Evolutionary conservation across 1,284 basidiomycete genomes (phyloP), one percentile per base, ranked within the genome.

Genomic region (Ceratobasidium sp.): DNA sequence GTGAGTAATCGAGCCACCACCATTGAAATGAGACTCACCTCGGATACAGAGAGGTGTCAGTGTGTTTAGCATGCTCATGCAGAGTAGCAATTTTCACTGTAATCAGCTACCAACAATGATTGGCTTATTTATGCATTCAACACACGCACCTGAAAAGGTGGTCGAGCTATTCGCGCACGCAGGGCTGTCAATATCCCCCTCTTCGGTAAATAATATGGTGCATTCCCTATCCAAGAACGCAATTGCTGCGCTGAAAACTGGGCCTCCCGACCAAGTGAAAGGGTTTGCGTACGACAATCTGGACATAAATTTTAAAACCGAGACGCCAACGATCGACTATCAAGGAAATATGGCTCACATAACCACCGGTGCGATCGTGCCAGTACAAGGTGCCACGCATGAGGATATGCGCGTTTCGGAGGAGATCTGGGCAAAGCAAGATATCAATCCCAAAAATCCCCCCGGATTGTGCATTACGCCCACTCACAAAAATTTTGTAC

Each of bases 351-450:
- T 77, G 20, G 49, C 49, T n/a, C 63, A 65, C 33, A 77, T 77
- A 17, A 77, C 76, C 8, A 77, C 76, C 33, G 76, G 76, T 3
- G 31, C 60, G 20, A 42, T 67, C 15, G 5, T 71, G 6, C 76
- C 37, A 10, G 26, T 77, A 4, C 76, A 35, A 23, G 1, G 49
- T 39, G 58, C 49, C 6, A 64, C 20, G 11, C 20, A 39, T 13
- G 67, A 64, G 13, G 66, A 77, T 56, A 15, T 73, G 26, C 49
- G 58, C 6, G 49, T 51, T 15, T 31, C 45, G 2, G 8, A 53
- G 31, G 39, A 71, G 33, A 28, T 77, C 26, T 76, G 75, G 75
- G 58, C 20, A 37, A 56, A 53, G n/a, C 4, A 23, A 31, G 26
- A 49, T 7, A 20, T 68, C 5, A 76, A 69, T 60, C 51, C 35